phyloP scores from a whole-genome alignment of 2,329 filamentous ascomycete genomes.

The Alternaria consortialis region DNA sequence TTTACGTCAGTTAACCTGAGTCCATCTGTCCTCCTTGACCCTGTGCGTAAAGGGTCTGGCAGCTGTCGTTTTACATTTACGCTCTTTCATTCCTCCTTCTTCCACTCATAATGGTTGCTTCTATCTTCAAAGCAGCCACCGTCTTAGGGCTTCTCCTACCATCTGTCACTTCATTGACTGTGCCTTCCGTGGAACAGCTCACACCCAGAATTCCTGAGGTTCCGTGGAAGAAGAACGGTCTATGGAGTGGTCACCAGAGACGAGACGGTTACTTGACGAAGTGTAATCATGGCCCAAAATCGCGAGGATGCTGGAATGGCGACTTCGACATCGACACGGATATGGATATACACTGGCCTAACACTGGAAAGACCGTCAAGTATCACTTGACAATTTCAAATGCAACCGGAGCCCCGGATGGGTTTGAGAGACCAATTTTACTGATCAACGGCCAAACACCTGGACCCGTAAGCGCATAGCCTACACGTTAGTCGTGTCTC shows the following conservation, averaged over 20 bases:
- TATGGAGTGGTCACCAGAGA: constrained; percentile 19
- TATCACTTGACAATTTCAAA: constrained; percentile 58
- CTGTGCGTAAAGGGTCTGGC: constrained; percentile 1
- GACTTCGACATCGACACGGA: constrained; percentile 55
- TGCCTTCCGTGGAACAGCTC: constrained; percentile 22
- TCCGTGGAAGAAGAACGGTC: constrained; percentile 34
- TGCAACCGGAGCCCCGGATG: constrained; percentile 57
- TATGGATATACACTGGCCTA: constrained; percentile 54
- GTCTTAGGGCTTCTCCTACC: constrained; percentile 28
- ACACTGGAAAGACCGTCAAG: constrained; percentile 53
- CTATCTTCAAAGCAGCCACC: constrained; percentile 9
- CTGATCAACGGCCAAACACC: constrained; percentile 59
- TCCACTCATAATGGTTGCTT: constrained; percentile 20
- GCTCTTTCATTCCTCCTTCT: constrained; percentile 15
- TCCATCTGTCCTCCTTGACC: constrained; percentile 8
- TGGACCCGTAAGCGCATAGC: constrained; percentile 53
- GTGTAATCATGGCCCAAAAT: constrained; percentile 34
- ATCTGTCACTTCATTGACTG: constrained; percentile 23
- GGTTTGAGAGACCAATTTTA: constrained; percentile 51
- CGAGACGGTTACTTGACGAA: constrained; percentile 23
- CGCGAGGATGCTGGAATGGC: constrained; percentile 36
- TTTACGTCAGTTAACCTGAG: constrained; percentile 11
- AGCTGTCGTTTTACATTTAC: constrained; percentile 13
- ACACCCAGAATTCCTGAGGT: constrained; percentile 23
- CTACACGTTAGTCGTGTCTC: neutral